phyloP scores from a whole-genome alignment of 1,284 basidiomycete species.

The Wallemia hederae region DNA sequence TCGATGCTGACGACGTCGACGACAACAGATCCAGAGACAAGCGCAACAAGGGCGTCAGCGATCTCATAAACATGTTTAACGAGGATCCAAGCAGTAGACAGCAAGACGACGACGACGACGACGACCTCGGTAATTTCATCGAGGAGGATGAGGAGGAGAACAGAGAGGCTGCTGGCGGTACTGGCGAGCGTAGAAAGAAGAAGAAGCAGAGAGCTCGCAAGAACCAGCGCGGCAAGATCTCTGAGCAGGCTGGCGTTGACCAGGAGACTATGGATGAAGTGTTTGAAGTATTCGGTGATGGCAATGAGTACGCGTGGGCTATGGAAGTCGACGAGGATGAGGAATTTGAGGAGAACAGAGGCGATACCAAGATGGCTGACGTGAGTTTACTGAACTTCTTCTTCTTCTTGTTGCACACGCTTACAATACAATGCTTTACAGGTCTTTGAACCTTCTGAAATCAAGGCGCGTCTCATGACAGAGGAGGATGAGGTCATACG shows the following conservation, averaged over 20 bases:
- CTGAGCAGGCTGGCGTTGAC: conserved; percentile 59
- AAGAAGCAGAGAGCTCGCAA: conserved; percentile 23
- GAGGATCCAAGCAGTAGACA: conserved; percentile 4
- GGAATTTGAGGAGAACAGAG: conserved; percentile 25
- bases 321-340: conserved; percentile 44
- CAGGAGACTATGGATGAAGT: conserved; percentile 90
- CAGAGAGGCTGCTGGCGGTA: conserved; percentile 28
- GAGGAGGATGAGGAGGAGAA: conserved; percentile 39
- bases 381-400: conserved; percentile 22
- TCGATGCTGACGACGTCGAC: neutral
- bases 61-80: neutral
- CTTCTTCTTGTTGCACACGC: conserved; percentile 1
- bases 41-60: neutral
- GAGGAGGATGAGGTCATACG: conserved; percentile 86
- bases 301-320: conserved; percentile 88
- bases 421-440: conserved; percentile 15
- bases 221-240: conserved; percentile 30
- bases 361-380: conserved; percentile 62
- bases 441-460: conserved; percentile 97
- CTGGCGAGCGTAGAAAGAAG: conserved; percentile 14
- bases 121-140: conserved; percentile 12
- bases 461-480: conserved; percentile 63
- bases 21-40: neutral
- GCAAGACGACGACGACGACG: conserved; percentile 14
- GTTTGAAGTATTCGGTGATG: conserved; percentile 86